Evolutionary conservation across 208 protist species (phyloP), one percentile per base, ranked within the genome.

Genomic region (Angomonas ambiguus): DNA sequence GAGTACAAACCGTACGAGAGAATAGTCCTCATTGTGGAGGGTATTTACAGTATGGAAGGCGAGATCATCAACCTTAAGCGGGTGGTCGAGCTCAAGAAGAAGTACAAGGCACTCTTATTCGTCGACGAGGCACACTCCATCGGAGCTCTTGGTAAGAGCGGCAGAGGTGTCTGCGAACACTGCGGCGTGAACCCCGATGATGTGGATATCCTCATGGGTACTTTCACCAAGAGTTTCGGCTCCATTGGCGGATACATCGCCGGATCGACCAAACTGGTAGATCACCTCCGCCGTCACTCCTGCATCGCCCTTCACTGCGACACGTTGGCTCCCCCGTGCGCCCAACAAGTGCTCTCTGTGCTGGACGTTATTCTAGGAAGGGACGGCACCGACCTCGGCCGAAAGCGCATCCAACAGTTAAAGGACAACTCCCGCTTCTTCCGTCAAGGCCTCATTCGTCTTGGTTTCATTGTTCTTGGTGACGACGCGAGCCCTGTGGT

Each of bases 91-190:
- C 61, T 99, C 0, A 97, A 97, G 53, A 95, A 98, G 62, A 91
- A 98, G 73, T 98, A 99, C 85, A 91, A 93, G 63, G 96, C 95
- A 2, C 72, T 99, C 24, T 95, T 98, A 1, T 99, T 98, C 76
- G 75, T 98, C 35, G 98, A 99, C 75, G 98, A 99, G 87, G 97
- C 98, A 4, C 98, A 99, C 77, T 98, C 97, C 30, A 98, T 99
- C 62, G 98, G 98, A 65, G 85, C 98, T 22, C 97, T 98, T 66
- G 97, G 98, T 53, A 58, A 66, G 24, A 84, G 75, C 25, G 98
- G 97, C 59, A 93, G 92, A 38, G 98, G 98, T 35, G 92, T 99
- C 2, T 97, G 91, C 70, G 97, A 98, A 74, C 69, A 87, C 74
- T 81, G 85, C 61, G 91, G 93, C 31, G 79, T 98, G 2, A 67